Conservation (phyloP, 2,329 filamentous ascomycete species). For the Fusarium bulbicola region DNA sequence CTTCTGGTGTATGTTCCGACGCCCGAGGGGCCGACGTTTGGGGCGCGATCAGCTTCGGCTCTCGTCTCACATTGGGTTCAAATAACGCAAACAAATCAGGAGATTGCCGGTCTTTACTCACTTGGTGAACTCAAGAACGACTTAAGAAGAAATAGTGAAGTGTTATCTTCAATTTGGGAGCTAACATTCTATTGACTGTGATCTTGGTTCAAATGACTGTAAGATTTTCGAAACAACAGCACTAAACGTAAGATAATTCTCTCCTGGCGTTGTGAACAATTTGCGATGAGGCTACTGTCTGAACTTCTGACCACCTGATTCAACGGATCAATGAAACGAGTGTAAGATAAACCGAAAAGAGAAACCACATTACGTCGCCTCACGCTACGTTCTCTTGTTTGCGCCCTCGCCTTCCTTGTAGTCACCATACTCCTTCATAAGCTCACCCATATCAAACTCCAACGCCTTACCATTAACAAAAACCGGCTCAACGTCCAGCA, state of each 20-base stretch:
- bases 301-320: no score
- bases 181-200: accelerated
- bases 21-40: neutral
- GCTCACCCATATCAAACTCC: neutral
- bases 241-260: neutral
- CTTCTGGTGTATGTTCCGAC: neutral
- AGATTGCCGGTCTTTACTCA: neutral
- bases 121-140: neutral
- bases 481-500: neutral
- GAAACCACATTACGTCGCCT: accelerated
- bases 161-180: neutral
- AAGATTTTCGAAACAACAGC: neutral
- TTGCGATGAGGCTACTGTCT: accelerated
- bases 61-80: no score
- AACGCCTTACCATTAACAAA: neutral
- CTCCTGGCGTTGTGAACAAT: accelerated
- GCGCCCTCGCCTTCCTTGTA: neutral
- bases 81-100: no score
- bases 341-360: neutral
- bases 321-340: neutral
- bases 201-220: no score
- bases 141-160: neutral
- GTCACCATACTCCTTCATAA: neutral
- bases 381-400: neutral
- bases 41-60: neutral